Evolutionary conservation across 768 basidiomycete species (phyloP).

Genomic region (Russula ochroleuca): DNA sequence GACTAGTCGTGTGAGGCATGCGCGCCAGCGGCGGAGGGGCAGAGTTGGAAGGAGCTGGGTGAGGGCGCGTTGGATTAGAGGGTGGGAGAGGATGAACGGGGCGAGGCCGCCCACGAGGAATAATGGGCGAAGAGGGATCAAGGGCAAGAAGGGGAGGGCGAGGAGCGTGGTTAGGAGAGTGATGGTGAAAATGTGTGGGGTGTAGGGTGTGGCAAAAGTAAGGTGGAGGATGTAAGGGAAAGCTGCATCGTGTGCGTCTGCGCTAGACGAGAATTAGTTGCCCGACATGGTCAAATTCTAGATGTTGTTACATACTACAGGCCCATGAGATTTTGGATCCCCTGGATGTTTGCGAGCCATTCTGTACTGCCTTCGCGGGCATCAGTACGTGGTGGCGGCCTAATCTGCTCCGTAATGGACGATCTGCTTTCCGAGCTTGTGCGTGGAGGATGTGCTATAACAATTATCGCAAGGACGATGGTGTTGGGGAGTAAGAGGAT

Average conservation of each 20-base stretch:
- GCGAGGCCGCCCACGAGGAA: constrained; percentile 50
- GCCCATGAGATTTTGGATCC: constrained; percentile 90
- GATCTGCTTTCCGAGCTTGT: not conserved
- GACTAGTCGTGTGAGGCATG: constrained; percentile 36
- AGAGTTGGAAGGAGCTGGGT: constrained; percentile 34
- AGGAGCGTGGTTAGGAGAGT: constrained; percentile 44
- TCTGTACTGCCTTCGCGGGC: constrained; percentile 62
- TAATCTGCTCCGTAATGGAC: constrained; percentile 21
- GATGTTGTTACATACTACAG: constrained; percentile 50
- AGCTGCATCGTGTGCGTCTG: constrained; percentile 55
- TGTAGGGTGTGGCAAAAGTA: constrained; percentile 49
- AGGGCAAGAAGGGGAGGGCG: constrained; percentile 37
- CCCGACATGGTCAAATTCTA: not conserved
- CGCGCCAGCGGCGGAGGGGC: constrained; percentile 23
- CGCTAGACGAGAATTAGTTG: constrained; percentile 38
- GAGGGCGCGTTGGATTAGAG: constrained; percentile 36
- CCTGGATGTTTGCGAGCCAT: constrained; percentile 86
- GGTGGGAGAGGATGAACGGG: constrained; percentile 54
- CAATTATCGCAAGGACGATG: constrained; percentile 57
- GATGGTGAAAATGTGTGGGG: constrained; percentile 49
- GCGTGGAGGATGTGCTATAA: constrained; percentile 55
- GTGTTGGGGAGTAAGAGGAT: constrained; percentile 66
- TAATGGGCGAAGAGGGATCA: constrained; percentile 41
- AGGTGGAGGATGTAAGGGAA: constrained; percentile 51
- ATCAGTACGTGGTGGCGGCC: constrained; percentile 37